A percentile compares a stretch with the other conserved stretches of the same genome.
Evolutionary conservation across 345 rosid species (phyloP).

Genomic region (Carallia brachiata): DNA sequence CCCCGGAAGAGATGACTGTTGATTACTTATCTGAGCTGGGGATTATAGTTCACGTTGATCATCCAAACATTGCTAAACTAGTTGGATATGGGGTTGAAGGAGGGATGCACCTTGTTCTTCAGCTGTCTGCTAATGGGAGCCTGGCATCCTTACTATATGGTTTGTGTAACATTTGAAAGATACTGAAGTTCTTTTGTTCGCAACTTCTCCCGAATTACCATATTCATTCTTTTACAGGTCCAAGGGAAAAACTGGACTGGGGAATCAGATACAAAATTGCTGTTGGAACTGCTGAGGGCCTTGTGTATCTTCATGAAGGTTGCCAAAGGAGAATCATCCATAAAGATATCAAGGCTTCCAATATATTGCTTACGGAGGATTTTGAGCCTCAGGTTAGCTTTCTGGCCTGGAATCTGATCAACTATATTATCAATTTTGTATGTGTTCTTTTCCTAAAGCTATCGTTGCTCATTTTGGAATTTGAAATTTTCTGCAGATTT

Average conservation of each 20-base stretch:
- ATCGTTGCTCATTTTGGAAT: slow-evolving; percentile 10
- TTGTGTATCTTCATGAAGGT: slow-evolving; percentile 78
- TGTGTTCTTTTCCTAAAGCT: not conserved
- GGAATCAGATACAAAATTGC: slow-evolving; percentile 66
- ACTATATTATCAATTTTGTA: not conserved
- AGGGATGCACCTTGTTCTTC: slow-evolving; percentile 91
- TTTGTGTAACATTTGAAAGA: slow-evolving; percentile 20
- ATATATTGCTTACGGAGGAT: slow-evolving; percentile 78
- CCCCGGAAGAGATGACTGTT: slow-evolving; percentile 76
- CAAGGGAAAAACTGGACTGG: slow-evolving; percentile 65
- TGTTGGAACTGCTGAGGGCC: slow-evolving; percentile 76
- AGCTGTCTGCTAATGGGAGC: slow-evolving; percentile 84
- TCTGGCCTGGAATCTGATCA: not conserved
- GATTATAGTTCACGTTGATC: slow-evolving; percentile 84
- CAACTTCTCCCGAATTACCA: slow-evolving; percentile 4
- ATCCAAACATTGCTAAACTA: slow-evolving; percentile 85
- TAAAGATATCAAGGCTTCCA: slow-evolving; percentile 89
- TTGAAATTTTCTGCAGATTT: slow-evolving; percentile 50
- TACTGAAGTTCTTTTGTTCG: slow-evolving; percentile 5
- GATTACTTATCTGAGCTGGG: slow-evolving; percentile 90
- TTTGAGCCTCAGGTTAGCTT: slow-evolving; percentile 71
- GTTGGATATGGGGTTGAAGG: slow-evolving; percentile 92
- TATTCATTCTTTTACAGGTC: slow-evolving; percentile 30
- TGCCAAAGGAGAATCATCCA: slow-evolving; percentile 93
- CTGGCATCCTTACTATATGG: slow-evolving; percentile 82